Evolutionary conservation across 2,329 filamentous ascomycete species (phyloP), one percentile per base, ranked within the genome.

Genomic region (Ceratocystis alfenasii): DNA sequence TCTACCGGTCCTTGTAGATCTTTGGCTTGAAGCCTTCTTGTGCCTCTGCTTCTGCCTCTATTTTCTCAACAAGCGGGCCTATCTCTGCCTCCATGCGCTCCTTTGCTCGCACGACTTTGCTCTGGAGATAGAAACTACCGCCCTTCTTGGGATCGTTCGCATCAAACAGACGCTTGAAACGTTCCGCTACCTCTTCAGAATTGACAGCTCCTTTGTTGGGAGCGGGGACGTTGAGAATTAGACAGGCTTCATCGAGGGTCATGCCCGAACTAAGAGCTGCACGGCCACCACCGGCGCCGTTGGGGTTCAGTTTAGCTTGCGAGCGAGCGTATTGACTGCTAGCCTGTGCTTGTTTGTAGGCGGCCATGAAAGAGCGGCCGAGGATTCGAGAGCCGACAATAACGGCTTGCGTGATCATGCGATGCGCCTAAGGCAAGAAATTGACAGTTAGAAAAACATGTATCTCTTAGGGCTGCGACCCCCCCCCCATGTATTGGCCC

Each of bases 61-160:
- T 81, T 74, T 87, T 85, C 74, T 89, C 87, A 72, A 85, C 80
- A 68, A 86, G 83, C 67, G 88, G 85, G 69, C 86, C 81, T 50
- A 94, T 79, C 77, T 99, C 93, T 72, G 87, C 82, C 79, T 97
- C 93, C 77, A 99, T 88, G 69, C 94, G 81, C 78, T 99, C 93
- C 72, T 93, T 84, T 67, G 94, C 94, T 69, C 94, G 82, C 71
- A 97, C 78, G 65, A 99, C 85, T 79, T 99, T 99, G 81, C 93
- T 97, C 78, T 99, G 94, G 62, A 99, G 81, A 76, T 99, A 99
- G 77, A 99, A 99, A 72, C 91, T 96, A 64, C 94, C 94, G 45
- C 94, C 94, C 74, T 96, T 96, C 76, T 95, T 82, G 10, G 94
- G 93, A 70, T 99, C 89, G 78, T 99, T 99, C 71, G 84, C 79